phyloP scores from a whole-genome alignment of 2,329 filamentous ascomycete species.

The Pseudogymnoascus sp. region DNA sequence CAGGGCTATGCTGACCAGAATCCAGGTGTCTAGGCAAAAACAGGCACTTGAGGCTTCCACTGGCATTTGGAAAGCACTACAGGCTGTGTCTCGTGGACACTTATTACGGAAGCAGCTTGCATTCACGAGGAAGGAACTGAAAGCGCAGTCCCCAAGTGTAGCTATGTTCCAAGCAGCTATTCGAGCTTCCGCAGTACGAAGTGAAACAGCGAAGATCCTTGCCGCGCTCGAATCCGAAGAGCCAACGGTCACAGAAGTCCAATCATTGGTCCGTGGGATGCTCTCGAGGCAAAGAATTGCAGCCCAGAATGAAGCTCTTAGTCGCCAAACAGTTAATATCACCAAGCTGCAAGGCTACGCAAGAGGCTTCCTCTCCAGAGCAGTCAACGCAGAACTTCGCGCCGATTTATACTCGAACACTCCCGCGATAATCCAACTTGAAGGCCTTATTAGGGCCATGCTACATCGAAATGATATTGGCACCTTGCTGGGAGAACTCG shows the following conservation, averaged over 20 bases:
- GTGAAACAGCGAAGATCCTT: constrained; percentile 41
- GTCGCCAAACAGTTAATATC: constrained; percentile 49
- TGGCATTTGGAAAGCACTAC: constrained; percentile 44
- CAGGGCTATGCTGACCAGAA: constrained; percentile 54
- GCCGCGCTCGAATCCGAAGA: constrained; percentile 42
- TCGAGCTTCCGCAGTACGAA: constrained; percentile 49
- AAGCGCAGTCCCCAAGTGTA: constrained; percentile 37
- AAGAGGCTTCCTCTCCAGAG: constrained; percentile 58
- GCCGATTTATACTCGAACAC: constrained; percentile 64
- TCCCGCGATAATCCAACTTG: constrained; percentile 60
- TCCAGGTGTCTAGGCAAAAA: constrained; percentile 44
- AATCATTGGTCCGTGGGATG: constrained; percentile 56
- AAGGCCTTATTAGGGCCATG: constrained; percentile 72
- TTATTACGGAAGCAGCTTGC: constrained; percentile 39
- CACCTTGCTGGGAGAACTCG: constrained; percentile 66
- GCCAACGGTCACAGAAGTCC: constrained; percentile 42
- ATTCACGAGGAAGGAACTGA: constrained; percentile 44
- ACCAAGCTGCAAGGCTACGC: constrained; percentile 58
- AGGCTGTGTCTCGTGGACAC: constrained; percentile 36
- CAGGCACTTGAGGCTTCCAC: constrained; percentile 44
- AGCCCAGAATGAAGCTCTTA: constrained; percentile 47
- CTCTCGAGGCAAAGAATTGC: constrained; percentile 46
- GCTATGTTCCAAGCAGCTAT: constrained; percentile 28
- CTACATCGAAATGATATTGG: constrained; percentile 69
- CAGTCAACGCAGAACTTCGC: constrained; percentile 55